phyloP scores from a whole-genome alignment of 2,329 filamentous ascomycete species.

The Botryotinia calthae region DNA sequence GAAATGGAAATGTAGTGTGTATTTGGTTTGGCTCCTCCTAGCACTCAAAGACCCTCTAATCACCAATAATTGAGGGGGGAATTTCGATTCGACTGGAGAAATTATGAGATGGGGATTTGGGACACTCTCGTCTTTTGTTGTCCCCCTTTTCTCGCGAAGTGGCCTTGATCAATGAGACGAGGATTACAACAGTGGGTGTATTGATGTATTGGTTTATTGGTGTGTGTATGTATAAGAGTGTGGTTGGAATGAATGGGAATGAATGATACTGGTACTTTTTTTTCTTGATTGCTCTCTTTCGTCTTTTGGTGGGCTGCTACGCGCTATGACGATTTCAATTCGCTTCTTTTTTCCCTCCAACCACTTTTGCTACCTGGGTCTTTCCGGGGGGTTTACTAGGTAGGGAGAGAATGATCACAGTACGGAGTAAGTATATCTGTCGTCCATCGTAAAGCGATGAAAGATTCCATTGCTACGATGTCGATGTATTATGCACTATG shows the following conservation, averaged over 20 bases:
- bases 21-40: constrained; percentile 15
- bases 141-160: background rate
- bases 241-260: background rate
- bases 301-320: constrained; percentile 11
- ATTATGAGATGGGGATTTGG: background rate
- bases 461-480: background rate
- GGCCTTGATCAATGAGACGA: background rate
- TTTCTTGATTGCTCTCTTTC: constrained; percentile 5
- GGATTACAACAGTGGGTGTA: background rate
- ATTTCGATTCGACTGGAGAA: background rate
- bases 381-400: background rate
- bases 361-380: background rate
- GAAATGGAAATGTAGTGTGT: background rate
- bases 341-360: background rate
- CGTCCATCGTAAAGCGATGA: background rate
- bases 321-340: constrained; percentile 27
- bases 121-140: background rate
- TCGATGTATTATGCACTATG: background rate
- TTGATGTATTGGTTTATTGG: background rate
- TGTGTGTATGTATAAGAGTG: background rate
- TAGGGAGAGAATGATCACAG: background rate
- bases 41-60: constrained; percentile 25
- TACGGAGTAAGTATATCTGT: background rate
- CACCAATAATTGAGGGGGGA: background rate
- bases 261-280: background rate